Evolutionary conservation across 208 protist genomes (phyloP).

Genomic region (Plasmodiophora brassicae): DNA sequence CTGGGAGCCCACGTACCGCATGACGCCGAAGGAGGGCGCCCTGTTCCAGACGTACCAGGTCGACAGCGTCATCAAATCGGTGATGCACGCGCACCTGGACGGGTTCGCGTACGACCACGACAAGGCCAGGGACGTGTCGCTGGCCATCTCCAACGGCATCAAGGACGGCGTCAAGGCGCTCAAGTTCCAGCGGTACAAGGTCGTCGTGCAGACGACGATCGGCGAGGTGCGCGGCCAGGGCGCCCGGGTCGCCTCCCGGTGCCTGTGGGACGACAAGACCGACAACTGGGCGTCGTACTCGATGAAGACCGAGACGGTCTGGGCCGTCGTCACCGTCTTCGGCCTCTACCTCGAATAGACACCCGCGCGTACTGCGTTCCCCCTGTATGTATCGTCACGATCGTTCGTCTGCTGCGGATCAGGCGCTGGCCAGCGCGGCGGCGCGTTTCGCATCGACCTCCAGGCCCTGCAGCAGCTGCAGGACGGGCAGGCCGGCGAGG

Average conservation of each 20-base stretch:
- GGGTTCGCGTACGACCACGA: conserved; percentile 32
- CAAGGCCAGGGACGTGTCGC: background rate
- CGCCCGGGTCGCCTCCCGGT: conserved; percentile 41
- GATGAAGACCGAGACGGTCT: conserved; percentile 25
- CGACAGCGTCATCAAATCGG: background rate
- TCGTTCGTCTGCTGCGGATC: too few relatives aligned
- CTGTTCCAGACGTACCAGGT: background rate
- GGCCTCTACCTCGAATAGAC: background rate
- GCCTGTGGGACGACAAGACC: conserved; percentile 48
- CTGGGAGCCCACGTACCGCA: conserved; percentile 15
- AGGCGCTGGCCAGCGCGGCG: too few relatives aligned
- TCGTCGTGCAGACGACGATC: conserved; percentile 39
- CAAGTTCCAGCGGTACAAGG: conserved; percentile 42
- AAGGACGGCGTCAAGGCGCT: conserved; percentile 32
- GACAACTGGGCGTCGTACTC: conserved; percentile 42
- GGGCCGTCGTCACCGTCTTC: background rate
- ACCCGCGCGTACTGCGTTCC: too few relatives aligned
- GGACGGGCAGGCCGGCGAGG: background rate
- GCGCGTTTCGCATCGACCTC: too few relatives aligned
- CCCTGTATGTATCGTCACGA: too few relatives aligned
- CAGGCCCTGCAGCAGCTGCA: too few relatives aligned
- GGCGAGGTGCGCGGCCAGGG: conserved; percentile 47
- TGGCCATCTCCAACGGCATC: background rate
- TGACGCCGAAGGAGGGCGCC: background rate
- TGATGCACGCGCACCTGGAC: background rate